Evolutionary conservation across 805 yeast genomes (phyloP), one percentile per base, ranked within the genome.

Genomic region (Sugiyamaella marilandica): DNA sequence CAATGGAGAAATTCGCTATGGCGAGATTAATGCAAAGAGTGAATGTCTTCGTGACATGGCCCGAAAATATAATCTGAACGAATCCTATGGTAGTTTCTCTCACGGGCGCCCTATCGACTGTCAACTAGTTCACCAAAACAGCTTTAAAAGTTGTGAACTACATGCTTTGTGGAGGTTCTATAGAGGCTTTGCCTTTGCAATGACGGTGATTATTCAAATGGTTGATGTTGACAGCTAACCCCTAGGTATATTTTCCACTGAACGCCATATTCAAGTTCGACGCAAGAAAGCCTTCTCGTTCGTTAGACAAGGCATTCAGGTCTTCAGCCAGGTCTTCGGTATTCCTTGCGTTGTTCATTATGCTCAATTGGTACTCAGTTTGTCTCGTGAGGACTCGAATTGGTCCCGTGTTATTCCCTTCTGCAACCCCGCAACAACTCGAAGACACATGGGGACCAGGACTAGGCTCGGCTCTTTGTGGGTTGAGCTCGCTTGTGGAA

Each of bases 351-450:
- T 52, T 70, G 1, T 76, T 69, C 55, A 76, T 76, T 29, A 68
- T 68, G 11, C 62, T 74, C 44, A 66, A 66, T 53, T 76, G 80
- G 80, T 77, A 77, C 55, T 71, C 71, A 8, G 79, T 77, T 11
- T 76, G 81, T 59, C 62, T 76, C 21, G 65, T 70, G 2, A 61
- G 81, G 47, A 67, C 71, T 2, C 57, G 77, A 51, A 48, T 74
- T 2, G 66, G 74, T 1, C 79, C 79, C 2, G 51, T 50, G 18
- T 47, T 75, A 16, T 70, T 74, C 55, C 77, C 78, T 2, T 52
- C 60, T 2, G 67, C 65, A 1, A 69, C 74, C 8, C 58, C 57
- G 19, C 65, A 68, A 2, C 50, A 63, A 16, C 72, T 70, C 62
- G 80, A 76, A 53, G 66, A 65, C 45, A 70, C 73, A 4, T 62